These are phyloP conservation scores for Chamaecyparis obtusa DNA, from an alignment of 75 land plant genomes.

Conservation along the genomic window DNA sequence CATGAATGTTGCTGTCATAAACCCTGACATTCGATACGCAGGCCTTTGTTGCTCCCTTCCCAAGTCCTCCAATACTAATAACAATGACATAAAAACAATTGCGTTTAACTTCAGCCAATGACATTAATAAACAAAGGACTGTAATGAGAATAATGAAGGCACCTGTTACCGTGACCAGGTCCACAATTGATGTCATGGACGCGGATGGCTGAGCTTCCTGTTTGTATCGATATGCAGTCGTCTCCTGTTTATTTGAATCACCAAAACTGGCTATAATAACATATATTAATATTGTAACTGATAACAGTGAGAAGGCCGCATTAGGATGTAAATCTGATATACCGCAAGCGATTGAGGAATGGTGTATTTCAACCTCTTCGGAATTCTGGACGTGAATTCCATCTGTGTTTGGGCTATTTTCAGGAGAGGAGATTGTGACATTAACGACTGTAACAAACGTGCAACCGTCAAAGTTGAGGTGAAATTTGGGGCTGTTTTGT, in stretches of 20 bases:
- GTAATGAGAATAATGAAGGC: not conserved
- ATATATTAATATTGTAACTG: not conserved
- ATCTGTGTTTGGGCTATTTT: conserved; percentile 46
- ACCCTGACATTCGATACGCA: no score
- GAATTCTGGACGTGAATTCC: no score
- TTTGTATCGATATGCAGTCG: conserved; percentile 83
- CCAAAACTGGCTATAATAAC: not conserved
- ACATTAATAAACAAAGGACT: no score
- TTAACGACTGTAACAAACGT: conserved; percentile 17
- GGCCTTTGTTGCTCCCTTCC: no score
- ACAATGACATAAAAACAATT: not conserved
- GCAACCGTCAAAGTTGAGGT: conserved; percentile 29
- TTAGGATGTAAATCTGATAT: not conserved
- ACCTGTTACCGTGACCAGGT: conserved; percentile 83
- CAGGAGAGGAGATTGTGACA: conserved; percentile 21
- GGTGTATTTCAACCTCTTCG: no score
- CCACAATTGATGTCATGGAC: conserved; percentile 59
- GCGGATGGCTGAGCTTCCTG: conserved; percentile 56
- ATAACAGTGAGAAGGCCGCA: not conserved
- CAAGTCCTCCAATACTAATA: conserved; percentile 50
- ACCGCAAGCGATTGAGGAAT: conserved; percentile 36
- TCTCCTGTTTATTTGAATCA: conserved; percentile 44
- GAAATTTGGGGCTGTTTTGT: conserved; percentile 36
- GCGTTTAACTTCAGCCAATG: no score
- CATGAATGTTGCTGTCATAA: conserved; percentile 22